Conservation (phyloP, 306 rosid species). For the Amphicarpaea edgeworthii region DNA sequence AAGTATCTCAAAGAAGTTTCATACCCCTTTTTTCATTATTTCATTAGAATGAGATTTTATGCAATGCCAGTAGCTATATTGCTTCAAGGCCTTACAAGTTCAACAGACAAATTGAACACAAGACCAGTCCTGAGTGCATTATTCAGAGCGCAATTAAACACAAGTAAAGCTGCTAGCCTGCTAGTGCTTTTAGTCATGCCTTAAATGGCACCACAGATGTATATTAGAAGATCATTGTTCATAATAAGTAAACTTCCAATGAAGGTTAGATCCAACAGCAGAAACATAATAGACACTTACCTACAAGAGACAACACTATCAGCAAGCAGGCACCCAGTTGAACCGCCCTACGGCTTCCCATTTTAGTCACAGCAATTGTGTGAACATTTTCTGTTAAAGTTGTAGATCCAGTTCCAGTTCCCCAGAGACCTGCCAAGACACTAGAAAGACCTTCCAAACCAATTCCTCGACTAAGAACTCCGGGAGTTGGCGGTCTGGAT, state of each 20-base stretch:
- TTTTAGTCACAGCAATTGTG: slow-evolving; percentile 96
- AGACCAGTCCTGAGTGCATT: not conserved
- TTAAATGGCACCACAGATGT: not conserved
- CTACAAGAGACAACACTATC: slow-evolving; percentile 87
- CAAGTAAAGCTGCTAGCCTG: not conserved
- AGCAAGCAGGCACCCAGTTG: slow-evolving; percentile 87
- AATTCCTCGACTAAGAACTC: slow-evolving; percentile 94
- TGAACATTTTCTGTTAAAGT: slow-evolving; percentile 96
- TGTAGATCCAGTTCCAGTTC: slow-evolving; percentile 93
- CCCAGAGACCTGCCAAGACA: slow-evolving; percentile 98
- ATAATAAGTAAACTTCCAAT: slow-evolving; percentile 2
- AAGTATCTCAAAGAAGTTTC: slow-evolving; percentile 16
- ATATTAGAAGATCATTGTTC: not conserved
- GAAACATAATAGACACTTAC: slow-evolving; percentile 55
- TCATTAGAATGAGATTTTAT: slow-evolving; percentile 10
- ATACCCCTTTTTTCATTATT: not conserved
- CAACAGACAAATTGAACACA: slow-evolving; percentile 2
- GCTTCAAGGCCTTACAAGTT: not conserved
- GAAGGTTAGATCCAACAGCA: slow-evolving; percentile 35
- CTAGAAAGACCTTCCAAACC: slow-evolving; percentile 96
- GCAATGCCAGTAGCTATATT: slow-evolving; percentile 1
- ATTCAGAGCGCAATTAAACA: not conserved
- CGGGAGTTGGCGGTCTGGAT: slow-evolving; percentile 96
- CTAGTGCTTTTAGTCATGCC: slow-evolving; percentile 13
- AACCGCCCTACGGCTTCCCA: slow-evolving; percentile 99